phyloP scores from a whole-genome alignment of 495 filamentous ascomycete species.

The Podospora pseudopauciseta region DNA sequence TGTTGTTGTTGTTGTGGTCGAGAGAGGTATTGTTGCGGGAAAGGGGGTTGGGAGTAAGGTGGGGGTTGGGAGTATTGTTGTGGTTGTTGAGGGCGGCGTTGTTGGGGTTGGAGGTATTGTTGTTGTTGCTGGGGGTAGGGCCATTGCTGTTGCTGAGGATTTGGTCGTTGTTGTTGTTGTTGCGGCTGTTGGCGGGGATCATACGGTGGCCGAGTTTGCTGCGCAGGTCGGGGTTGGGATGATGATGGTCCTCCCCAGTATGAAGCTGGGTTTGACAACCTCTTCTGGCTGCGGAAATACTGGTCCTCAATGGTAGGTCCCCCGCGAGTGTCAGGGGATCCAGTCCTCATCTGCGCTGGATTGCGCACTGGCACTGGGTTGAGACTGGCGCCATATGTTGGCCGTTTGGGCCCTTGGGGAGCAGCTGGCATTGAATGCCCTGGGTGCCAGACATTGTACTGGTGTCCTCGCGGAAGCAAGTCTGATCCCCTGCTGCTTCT shows the following conservation, averaged over 20 bases:
- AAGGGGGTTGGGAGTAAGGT: not conserved
- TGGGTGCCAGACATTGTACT: conserved; percentile 32
- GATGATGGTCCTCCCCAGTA: conserved; percentile 17
- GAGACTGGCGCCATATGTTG: conserved; percentile 4
- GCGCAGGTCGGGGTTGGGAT: conserved; percentile 6
- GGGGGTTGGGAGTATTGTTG: not conserved
- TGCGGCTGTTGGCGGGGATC: conserved; percentile 15
- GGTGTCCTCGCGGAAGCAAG: conserved; percentile 31
- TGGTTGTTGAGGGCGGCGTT: conserved; percentile 1
- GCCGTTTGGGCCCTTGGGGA: conserved; percentile 11
- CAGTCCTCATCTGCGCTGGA: conserved; percentile 25
- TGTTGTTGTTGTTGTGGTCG: conserved; percentile 9
- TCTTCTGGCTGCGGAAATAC: conserved; percentile 19
- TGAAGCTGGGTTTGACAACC: conserved; percentile 16
- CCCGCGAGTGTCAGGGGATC: conserved; percentile 28
- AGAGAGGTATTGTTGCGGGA: conserved; percentile 18
- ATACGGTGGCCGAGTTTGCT: not conserved
- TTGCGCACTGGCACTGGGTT: conserved; percentile 26
- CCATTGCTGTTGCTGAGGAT: conserved; percentile 10
- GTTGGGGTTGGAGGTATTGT: conserved; percentile 12
- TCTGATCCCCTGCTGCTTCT: conserved; percentile 11
- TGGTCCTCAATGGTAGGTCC: conserved; percentile 12
- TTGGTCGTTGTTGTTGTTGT: not conserved
- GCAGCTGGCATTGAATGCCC: conserved; percentile 22
- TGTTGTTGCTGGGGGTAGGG: conserved; percentile 10